Evolutionary conservation across 495 filamentous ascomycete genomes (phyloP).

Genomic region (Lophium mytilinum): DNA sequence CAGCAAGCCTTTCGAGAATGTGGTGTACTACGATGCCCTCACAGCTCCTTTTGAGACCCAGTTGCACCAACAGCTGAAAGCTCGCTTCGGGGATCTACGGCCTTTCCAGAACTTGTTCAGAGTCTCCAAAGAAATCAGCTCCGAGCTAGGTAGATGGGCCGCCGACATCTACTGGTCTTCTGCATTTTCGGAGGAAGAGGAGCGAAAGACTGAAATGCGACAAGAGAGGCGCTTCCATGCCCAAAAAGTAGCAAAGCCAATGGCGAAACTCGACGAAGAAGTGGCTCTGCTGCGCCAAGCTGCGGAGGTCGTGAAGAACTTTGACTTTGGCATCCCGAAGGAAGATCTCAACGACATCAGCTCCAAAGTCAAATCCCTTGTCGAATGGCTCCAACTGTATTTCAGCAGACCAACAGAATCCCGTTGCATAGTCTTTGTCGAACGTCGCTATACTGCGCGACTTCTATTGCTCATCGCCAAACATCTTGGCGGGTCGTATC

Average conservation of each 20-base stretch:
- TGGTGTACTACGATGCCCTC: constrained; percentile 50
- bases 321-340: constrained; percentile 42
- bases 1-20: constrained; percentile 51
- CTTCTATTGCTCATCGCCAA: constrained; percentile 59
- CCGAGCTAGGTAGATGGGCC: constrained; percentile 77
- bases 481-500: constrained; percentile 46
- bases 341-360: constrained; percentile 47
- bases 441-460: constrained; percentile 67
- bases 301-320: constrained; percentile 44
- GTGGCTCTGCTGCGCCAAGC: constrained; percentile 53
- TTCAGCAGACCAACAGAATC: constrained; percentile 49
- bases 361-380: constrained; percentile 60
- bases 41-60: constrained; percentile 50
- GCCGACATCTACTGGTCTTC: constrained; percentile 75
- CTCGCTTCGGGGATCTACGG: constrained; percentile 47
- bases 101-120: constrained; percentile 52
- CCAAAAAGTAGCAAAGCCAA: constrained; percentile 21
- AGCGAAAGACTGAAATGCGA: constrained; percentile 52
- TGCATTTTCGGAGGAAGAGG: constrained; percentile 57
- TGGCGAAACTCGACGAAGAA: constrained; percentile 42
- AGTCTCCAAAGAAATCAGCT: constrained; percentile 48
- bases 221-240: constrained; percentile 40
- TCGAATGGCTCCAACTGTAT: constrained; percentile 46
- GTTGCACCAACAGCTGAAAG: constrained; percentile 51
- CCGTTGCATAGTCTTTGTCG: constrained; percentile 85